Base-by-base conservation (phyloP, 1,284 basidiomycete genomes). In the Ceratobasidium sp. region DNA sequence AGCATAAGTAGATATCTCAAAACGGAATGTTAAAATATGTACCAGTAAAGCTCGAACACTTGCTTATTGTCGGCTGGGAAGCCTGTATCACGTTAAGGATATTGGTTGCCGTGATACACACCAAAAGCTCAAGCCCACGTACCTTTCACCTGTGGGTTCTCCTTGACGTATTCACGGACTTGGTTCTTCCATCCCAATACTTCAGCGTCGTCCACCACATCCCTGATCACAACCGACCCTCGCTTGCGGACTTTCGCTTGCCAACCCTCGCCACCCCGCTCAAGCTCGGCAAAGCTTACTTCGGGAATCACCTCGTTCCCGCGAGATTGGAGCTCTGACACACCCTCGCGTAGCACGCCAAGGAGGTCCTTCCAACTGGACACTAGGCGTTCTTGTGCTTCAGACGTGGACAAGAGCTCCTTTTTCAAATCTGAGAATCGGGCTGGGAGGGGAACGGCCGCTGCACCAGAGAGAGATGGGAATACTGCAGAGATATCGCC, bases 1-100 rank as follows among this genome's bases (percentile, higher is more conserved):
- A 41, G 72, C 9, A 53, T 27, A 31, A 41, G 45, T 78, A 7
- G 51, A 60, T 77, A 66, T 9, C 36, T n/a, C 14, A 45, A 14
- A 15, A 36, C 19, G 47, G 0, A 24, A 47, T n/a, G 27, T 14
- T 17, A 33, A 17, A 48, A 54, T 15, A 78, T 79, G 75, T 62
- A 81, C 81, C 66, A 88, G 82, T 93, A 93, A 3, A 93, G 79
- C 79, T 93, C 91, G 79, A 87, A 93, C 22, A 89, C 90, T 81
- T 93, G 91, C 72, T 91, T 89, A 77, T 93, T 86, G 60, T 89
- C 86, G 1, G 84, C 81, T 0, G 92, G 93, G 78, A 89, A 91
- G 0, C 91, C 92, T 89, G 80, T 79, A 33, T 63, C 36, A 81
- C 80, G 24, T 79, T 41, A 41, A 74, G 9, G 80, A 81, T 22